A percentile compares a stretch with the other conserved stretches of the same genome.
phyloP scores from a whole-genome alignment of 768 basidiomycete species.

The Hemileccinum impolitum region DNA sequence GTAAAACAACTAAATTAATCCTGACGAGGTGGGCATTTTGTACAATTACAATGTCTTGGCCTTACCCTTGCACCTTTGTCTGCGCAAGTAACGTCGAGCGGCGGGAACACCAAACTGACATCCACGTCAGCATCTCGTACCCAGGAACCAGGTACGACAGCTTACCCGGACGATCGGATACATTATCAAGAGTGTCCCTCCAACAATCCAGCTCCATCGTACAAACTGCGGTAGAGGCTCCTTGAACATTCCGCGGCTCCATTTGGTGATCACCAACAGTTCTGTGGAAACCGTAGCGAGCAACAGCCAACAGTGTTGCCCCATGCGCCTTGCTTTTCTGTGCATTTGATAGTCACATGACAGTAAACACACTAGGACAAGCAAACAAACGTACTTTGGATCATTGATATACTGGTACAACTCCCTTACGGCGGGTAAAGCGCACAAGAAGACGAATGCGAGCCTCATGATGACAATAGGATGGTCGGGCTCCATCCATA shows the following conservation, averaged over 20 bases:
- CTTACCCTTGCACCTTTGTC: conserved; percentile 30
- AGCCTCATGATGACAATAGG: conserved; percentile 74
- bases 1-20: no score
- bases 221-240: conserved; percentile 61
- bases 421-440: conserved; percentile 82
- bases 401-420: conserved; percentile 80
- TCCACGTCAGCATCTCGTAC: conserved; percentile 10
- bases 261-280: conserved; percentile 75
- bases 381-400: conserved; percentile 59
- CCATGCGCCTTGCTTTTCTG: conserved; percentile 84
- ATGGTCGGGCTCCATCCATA: conserved; percentile 92
- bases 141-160: not conserved
- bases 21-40: no score
- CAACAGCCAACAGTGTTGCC: conserved; percentile 84
- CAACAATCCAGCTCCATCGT: conserved; percentile 65
- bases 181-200: conserved; percentile 53
- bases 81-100: conserved; percentile 49
- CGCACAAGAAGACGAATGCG: conserved; percentile 78
- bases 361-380: no score
- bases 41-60: conserved; percentile 30
- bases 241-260: conserved; percentile 70
- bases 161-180: conserved; percentile 71
- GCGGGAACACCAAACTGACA: conserved; percentile 64
- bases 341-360: conserved; percentile 3
- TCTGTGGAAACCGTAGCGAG: conserved; percentile 85